Percentiles rank a stretch among this genome's conserved stretches.
These are phyloP conservation scores for Fusarium bulbicola DNA, from an alignment of 2,329 filamentous ascomycete species.

Conservation along the genomic window DNA sequence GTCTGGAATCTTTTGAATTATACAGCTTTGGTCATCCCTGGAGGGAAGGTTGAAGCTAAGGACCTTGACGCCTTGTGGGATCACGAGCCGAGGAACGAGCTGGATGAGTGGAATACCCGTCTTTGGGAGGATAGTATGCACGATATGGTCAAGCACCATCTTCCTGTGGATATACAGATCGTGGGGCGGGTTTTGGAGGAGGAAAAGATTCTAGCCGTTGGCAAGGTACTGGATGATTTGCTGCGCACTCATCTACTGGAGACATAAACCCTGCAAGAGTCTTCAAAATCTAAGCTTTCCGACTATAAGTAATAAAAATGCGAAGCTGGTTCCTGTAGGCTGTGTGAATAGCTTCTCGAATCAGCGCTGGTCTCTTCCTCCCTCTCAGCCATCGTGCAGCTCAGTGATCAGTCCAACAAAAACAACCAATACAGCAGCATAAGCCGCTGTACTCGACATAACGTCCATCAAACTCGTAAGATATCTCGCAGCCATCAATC, in stretches of 20 bases:
- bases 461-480: not conserved
- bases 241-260: not conserved
- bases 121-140: slow-evolving; percentile 12
- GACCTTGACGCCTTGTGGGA: not conserved
- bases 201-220: slow-evolving; percentile 24
- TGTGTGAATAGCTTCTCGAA: not conserved
- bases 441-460: not conserved
- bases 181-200: slow-evolving; percentile 22
- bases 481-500: not conserved
- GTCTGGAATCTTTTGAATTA: slow-evolving; percentile 46
- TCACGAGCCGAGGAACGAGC: not conserved
- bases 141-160: not conserved
- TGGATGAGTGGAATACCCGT: slow-evolving; percentile 14
- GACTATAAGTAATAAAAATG: not conserved
- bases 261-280: not conserved
- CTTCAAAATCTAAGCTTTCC: not conserved
- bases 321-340: fast-evolving
- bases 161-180: slow-evolving; percentile 25
- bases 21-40: slow-evolving; percentile 40
- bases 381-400: not conserved
- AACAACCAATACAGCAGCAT: not conserved
- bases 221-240: slow-evolving; percentile 14
- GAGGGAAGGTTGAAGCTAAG: slow-evolving; percentile 5
- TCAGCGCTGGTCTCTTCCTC: fast-evolving
- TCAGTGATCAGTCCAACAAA: not conserved